Evolutionary conservation across 345 rosid genomes (phyloP).

Genomic region (Aegle marmelos): DNA sequence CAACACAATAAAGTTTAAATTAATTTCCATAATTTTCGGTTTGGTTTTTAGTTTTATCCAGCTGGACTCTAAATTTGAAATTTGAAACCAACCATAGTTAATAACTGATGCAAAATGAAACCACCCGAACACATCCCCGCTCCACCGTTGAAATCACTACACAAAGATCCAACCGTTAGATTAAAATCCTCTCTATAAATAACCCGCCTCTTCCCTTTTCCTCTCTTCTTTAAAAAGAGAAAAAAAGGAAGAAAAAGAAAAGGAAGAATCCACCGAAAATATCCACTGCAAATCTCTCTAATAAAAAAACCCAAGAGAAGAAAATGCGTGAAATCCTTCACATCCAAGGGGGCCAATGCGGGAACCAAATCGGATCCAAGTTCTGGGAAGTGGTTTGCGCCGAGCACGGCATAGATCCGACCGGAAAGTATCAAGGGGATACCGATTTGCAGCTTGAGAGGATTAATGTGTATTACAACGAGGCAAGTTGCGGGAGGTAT

Average conservation of each 20-base stretch:
- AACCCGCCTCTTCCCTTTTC: conserved; percentile 12
- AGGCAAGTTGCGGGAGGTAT: conserved; percentile 36
- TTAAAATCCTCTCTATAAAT: conserved; percentile 18
- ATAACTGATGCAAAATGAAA: background rate
- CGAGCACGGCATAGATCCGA: conserved; percentile 20
- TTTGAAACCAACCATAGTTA: conserved; percentile 1
- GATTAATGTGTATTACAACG: conserved; percentile 43
- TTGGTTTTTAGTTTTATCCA: background rate
- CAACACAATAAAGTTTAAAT: too few species aligned
- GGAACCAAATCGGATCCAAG: conserved; percentile 22
- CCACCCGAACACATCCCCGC: conserved; percentile 5
- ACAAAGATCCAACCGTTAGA: conserved; percentile 12
- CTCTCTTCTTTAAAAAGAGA: background rate
- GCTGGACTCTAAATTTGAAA: conserved; percentile 12
- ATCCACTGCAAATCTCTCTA: background rate
- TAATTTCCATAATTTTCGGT: background rate
- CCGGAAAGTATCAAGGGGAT: conserved; percentile 4
- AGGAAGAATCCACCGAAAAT: background rate
- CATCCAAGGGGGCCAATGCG: conserved; percentile 23
- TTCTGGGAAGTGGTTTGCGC: conserved; percentile 21
- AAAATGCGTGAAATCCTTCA: conserved; percentile 30
- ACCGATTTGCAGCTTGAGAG: conserved; percentile 6
- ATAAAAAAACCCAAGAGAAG: background rate
- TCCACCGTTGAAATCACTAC: conserved; percentile 5
- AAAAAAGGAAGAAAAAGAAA: background rate